Percentiles rank a stretch among this genome's conserved stretches.
phyloP scores from a whole-genome alignment of 768 basidiomycete genomes.

The Nidularia sp. region DNA sequence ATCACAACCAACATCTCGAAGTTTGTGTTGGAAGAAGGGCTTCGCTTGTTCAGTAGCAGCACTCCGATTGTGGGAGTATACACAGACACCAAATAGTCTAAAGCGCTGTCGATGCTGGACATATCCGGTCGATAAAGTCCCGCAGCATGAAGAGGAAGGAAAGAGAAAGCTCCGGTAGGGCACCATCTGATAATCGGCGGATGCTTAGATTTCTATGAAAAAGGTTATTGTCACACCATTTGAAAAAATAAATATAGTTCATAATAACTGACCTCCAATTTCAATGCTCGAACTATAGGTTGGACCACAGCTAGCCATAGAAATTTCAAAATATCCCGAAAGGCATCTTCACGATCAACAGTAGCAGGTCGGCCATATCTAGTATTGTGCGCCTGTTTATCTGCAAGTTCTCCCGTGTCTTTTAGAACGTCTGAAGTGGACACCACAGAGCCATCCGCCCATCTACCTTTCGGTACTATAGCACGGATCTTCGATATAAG shows the following conservation, averaged over 20 bases:
- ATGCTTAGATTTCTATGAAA: neutral
- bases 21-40: neutral
- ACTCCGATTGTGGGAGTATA: neutral
- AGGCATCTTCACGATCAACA: neutral
- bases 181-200: neutral
- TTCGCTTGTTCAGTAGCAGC: neutral
- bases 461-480: neutral
- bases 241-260: no score
- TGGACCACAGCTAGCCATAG: neutral
- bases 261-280: neutral
- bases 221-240: neutral
- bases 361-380: neutral
- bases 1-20: neutral
- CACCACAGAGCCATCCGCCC: neutral
- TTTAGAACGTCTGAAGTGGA: neutral
- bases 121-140: neutral
- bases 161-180: neutral
- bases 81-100: neutral
- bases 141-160: neutral
- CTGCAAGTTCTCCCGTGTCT: neutral
- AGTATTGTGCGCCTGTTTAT: neutral
- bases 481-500: neutral
- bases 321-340: neutral
- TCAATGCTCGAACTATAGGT: neutral
- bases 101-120: neutral